Percentiles rank a stretch among this genome's conserved stretches.
Conservation (phyloP, 2,329 filamentous ascomycete species). For the Tolypocladium tundrense region DNA sequence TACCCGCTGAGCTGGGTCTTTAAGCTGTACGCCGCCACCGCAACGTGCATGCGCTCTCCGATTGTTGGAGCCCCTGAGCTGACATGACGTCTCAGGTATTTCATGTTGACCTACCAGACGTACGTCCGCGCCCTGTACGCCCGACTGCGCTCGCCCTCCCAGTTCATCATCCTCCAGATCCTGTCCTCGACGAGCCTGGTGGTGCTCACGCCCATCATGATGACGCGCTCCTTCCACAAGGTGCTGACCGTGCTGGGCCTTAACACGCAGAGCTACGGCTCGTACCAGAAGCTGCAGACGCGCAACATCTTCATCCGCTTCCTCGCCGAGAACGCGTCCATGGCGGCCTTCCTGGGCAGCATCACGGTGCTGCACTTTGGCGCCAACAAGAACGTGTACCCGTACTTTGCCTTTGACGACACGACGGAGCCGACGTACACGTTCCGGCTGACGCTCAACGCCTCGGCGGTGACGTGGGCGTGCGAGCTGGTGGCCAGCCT, state of each 20-base stretch:
- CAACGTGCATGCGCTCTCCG: neutral
- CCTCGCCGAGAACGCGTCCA: conserved; percentile 56
- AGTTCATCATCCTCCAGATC: conserved; percentile 56
- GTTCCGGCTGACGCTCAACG: conserved; percentile 53
- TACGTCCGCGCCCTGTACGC: conserved; percentile 61
- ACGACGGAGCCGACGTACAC: conserved; percentile 38
- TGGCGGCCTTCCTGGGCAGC: conserved; percentile 57
- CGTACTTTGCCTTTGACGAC: conserved; percentile 56
- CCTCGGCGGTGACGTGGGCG: conserved; percentile 54
- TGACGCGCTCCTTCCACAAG: conserved; percentile 49
- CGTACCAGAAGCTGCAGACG: conserved; percentile 56
- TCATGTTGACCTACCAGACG: conserved; percentile 60
- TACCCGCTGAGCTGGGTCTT: conserved; percentile 64
- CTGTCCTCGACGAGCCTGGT: conserved; percentile 54
- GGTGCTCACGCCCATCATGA: conserved; percentile 52
- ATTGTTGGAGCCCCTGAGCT: neutral
- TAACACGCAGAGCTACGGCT: conserved; percentile 48
- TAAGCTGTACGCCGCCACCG: conserved; percentile 43
- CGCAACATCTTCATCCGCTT: conserved; percentile 59
- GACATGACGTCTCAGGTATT: conserved; percentile 35
- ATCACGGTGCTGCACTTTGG: conserved; percentile 58
- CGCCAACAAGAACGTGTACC: conserved; percentile 57
- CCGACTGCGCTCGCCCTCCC: conserved; percentile 51
- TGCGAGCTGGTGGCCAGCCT: conserved; percentile 55
- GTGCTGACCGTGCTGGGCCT: conserved; percentile 42